phyloP scores from a whole-genome alignment of 176 grass and related monocot species.

The Eleusine coracana region DNA sequence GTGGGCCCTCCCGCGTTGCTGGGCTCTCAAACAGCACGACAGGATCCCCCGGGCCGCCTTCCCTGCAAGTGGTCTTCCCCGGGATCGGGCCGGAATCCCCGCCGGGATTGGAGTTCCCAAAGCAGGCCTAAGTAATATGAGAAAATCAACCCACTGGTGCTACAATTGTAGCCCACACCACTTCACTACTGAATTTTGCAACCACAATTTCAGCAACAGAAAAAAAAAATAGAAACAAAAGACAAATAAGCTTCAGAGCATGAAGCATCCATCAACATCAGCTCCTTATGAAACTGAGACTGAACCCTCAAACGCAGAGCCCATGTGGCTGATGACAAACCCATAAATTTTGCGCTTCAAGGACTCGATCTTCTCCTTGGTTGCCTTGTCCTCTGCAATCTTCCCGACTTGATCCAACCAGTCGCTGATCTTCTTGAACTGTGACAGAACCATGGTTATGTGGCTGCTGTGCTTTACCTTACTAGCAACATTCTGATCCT shows the following conservation, averaged over 20 bases:
- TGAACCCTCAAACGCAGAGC: conserved; percentile 55
- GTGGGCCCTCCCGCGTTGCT: no score
- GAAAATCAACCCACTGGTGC: background rate
- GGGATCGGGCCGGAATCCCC: no score
- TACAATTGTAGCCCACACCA: background rate
- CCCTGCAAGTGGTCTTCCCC: no score
- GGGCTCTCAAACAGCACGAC: no score
- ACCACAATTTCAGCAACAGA: no score
- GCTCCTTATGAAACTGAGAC: conserved; percentile 44
- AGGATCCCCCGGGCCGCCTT: no score
- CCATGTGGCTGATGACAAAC: conserved; percentile 82
- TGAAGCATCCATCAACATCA: conserved; percentile 21
- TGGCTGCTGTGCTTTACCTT: conserved; percentile 50
- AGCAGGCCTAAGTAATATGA: no score
- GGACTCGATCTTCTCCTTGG: conserved; percentile 61
- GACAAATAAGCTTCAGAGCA: background rate
- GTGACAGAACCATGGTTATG: conserved; percentile 60
- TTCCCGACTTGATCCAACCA: conserved; percentile 70
- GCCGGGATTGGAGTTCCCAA: no score
- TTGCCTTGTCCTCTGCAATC: conserved; percentile 45
- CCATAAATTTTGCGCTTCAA: conserved; percentile 79
- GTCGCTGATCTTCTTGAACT: conserved; percentile 77
- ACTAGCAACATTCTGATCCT: conserved; percentile 42
- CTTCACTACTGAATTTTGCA: background rate
- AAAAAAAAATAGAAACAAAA: background rate